Base-by-base conservation (phyloP, 139 green algal genomes). In the Monoraphidium neglectum region DNA sequence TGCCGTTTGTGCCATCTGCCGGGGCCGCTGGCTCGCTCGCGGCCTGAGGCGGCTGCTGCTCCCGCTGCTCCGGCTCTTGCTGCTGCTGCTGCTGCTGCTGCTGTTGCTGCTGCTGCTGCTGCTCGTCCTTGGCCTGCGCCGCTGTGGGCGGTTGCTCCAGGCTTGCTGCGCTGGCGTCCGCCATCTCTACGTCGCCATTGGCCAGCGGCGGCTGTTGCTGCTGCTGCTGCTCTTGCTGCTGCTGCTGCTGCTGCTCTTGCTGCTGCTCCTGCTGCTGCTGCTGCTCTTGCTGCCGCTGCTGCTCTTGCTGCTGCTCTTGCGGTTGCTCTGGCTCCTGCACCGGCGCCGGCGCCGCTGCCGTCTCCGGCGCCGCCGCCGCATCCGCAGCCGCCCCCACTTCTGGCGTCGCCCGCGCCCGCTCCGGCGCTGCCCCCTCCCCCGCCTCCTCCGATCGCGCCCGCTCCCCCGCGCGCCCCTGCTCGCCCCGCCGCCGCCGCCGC, bases 161-260 rank as follows among this genome's bases (percentile, higher is more conserved):
- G n/a, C n/a, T n/a, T n/a, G n/a, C n/a, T n/a, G n/a, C n/a, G n/a
- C n/a, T n/a, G n/a, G n/a, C n/a, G n/a, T n/a, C n/a, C n/a, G n/a
- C n/a, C n/a, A n/a, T n/a, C n/a, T n/a, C n/a, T n/a, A n/a, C n/a
- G n/a, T n/a, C n/a, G n/a, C n/a, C n/a, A n/a, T n/a, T n/a, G n/a
- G n/a, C n/a, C n/a, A n/a, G n/a, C n/a, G 56, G 26, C 56, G 8
- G 26, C 56, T 63, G 26, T 15, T 63, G 43, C 43, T 51, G 43
- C 43, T 51, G 43, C 43, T 51, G 8, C 8, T 12, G 8, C 43
- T 8, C 8, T 3, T 61, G 12, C 26, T 8, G 12, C 8, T 3
- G 10, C 28, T 30, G 5, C 36, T 30, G 30, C 56, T 70, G 60
- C 72, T 70, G 57, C 71, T 77, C 59, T 59, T 77, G n/a, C n/a